Conservation (phyloP, 805 yeast genomes). For the Wilhelminamyces savonicus region DNA sequence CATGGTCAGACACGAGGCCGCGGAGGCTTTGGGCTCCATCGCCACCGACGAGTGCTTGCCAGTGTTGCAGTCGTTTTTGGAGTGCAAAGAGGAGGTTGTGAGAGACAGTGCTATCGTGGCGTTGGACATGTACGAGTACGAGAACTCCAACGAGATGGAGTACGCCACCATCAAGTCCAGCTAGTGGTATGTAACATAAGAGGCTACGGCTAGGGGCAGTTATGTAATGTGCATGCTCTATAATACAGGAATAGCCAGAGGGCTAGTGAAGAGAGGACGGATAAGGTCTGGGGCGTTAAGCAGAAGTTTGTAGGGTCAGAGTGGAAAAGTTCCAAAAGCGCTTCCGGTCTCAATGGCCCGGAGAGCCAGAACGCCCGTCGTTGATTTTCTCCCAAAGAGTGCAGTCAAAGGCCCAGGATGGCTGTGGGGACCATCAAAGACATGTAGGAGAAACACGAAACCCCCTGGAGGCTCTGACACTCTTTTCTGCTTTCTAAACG, state of each 20-base stretch:
- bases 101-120: conserved; percentile 97
- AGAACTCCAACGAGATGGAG: conserved; percentile 76
- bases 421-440: no score
- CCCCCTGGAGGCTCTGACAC: no score
- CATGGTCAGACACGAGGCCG: conserved; percentile 99
- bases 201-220: background rate
- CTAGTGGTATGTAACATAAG: conserved; percentile 2
- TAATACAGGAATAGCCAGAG: conserved; percentile 1
- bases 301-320: no score
- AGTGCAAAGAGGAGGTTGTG: conserved; percentile 83
- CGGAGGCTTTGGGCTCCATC: conserved; percentile 95
- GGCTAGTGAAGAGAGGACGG: background rate
- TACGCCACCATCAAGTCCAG: conserved; percentile 43
- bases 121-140: conserved; percentile 95
- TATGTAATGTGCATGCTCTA: conserved; percentile 1
- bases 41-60: conserved; percentile 96
- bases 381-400: no score
- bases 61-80: conserved; percentile 68
- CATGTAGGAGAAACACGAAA: no score
- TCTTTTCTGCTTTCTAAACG: no score
- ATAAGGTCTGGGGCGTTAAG: no score
- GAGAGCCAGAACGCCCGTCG: no score
- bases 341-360: no score
- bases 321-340: no score
- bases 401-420: no score